Conservation (phyloP, 2,329 filamentous ascomycete genomes). For the Ceratocystis huliohia region DNA sequence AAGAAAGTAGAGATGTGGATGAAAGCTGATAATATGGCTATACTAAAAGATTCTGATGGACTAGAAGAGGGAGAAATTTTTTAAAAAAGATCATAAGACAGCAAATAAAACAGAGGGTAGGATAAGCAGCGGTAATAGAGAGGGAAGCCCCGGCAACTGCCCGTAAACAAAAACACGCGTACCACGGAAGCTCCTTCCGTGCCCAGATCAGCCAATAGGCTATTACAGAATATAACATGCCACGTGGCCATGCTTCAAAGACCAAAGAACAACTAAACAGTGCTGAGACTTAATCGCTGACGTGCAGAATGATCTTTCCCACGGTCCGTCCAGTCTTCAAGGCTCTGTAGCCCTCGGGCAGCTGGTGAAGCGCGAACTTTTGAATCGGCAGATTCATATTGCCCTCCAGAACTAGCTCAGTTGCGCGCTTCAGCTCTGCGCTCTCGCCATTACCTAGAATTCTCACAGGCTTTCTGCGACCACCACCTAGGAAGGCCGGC, state of each 20-base stretch:
- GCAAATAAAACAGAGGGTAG: not conserved
- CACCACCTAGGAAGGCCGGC: slow-evolving; percentile 31
- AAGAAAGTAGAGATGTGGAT: slow-evolving; percentile 7
- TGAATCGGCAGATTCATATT: slow-evolving; percentile 46
- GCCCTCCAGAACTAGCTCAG: slow-evolving; percentile 43
- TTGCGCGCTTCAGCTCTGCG: slow-evolving; percentile 39
- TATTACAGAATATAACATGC: not conserved
- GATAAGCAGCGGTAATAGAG: not conserved
- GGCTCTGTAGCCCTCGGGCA: slow-evolving; percentile 42
- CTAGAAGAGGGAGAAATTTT: not conserved
- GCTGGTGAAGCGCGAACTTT: slow-evolving; percentile 44
- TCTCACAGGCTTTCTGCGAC: slow-evolving; percentile 33
- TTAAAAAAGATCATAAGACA: not conserved
- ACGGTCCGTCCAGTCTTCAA: slow-evolving; percentile 45
- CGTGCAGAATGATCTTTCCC: slow-evolving; percentile 46
- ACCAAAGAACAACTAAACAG: not conserved
- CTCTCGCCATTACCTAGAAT: slow-evolving; percentile 31
- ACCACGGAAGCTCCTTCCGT: not conserved
- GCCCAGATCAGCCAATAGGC: not conserved
- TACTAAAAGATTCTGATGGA: not conserved
- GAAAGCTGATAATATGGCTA: slow-evolving; percentile 3
- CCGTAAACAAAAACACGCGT: not conserved
- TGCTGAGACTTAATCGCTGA: slow-evolving; percentile 19
- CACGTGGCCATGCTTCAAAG: not conserved
- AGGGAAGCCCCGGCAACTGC: not conserved